Conservation (phyloP, 2,329 filamentous ascomycete genomes). For the Phialocephala subalpina region DNA sequence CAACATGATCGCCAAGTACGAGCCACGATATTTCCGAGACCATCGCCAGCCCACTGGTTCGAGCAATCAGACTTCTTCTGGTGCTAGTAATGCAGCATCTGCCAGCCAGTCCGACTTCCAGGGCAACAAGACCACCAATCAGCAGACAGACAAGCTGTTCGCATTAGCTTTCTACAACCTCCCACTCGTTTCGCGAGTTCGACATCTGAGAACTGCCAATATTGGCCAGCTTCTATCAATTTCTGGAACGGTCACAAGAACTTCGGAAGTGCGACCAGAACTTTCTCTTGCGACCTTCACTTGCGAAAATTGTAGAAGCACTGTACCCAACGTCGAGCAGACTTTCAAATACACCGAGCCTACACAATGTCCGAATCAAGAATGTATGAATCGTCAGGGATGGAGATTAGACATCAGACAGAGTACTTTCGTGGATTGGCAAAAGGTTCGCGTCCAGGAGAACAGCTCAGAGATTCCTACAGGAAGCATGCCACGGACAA, state of each 20-base stretch:
- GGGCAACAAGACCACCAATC: conserved; percentile 81
- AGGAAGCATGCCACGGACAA: conserved; percentile 96
- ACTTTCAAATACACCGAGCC: conserved; percentile 98
- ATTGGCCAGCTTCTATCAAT: conserved; percentile 95
- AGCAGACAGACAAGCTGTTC: conserved; percentile 97
- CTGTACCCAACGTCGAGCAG: conserved; percentile 92
- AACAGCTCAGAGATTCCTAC: conserved; percentile 98
- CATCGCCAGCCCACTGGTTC: conserved; percentile 86
- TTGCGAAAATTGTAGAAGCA: conserved; percentile 85
- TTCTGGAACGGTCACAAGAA: conserved; percentile 95
- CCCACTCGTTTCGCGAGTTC: conserved; percentile 52
- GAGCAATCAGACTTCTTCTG: conserved; percentile 75
- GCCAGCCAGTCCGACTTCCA: conserved; percentile 68
- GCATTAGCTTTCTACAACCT: conserved; percentile 78
- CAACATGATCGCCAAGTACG: conserved; percentile 93
- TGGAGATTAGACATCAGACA: conserved; percentile 98
- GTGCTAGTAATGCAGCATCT: conserved; percentile 67
- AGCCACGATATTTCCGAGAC: conserved; percentile 91
- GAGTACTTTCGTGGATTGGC: conserved; percentile 99
- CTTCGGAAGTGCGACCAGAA: conserved; percentile 95
- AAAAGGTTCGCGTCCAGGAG: conserved; percentile 97
- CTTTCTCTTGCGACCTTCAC: conserved; percentile 90
- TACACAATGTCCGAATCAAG: conserved; percentile 89
- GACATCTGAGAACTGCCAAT: conserved; percentile 77
- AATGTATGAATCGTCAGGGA: conserved; percentile 87